A percentile compares a stretch with the other conserved stretches of the same genome.
Conservation (phyloP, 2,329 filamentous ascomycete genomes). For the Penicillium sp. region DNA sequence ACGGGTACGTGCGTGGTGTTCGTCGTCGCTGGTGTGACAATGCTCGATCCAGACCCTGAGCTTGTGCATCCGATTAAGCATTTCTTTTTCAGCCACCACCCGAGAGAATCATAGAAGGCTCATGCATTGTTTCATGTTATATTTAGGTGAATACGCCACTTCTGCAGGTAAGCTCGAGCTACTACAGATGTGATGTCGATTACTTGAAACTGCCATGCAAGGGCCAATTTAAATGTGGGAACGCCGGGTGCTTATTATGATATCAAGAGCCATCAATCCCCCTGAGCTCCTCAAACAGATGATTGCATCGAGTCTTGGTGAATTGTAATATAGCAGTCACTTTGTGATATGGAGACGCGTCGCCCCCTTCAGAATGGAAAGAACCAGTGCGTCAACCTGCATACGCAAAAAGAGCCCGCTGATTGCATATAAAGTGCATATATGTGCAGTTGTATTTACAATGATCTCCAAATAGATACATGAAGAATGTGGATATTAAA, state of each 20-base stretch:
- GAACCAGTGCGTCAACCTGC: not conserved
- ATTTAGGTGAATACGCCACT: not conserved
- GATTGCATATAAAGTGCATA: not conserved
- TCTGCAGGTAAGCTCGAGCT: not conserved
- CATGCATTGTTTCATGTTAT: not conserved
- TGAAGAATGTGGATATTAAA: not conserved
- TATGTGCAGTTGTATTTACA: not conserved
- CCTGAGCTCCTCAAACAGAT: not conserved
- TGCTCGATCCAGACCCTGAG: not conserved
- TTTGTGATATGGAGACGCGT: not conserved
- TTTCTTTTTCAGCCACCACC: not conserved
- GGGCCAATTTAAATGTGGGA: not conserved
- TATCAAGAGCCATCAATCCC: not conserved
- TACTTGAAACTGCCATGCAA: not conserved
- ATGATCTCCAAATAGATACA: not conserved
- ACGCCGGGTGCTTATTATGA: not conserved
- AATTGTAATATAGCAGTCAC: not conserved
- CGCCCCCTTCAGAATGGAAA: not conserved
- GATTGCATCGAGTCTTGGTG: not conserved
- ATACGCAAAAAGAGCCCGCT: not conserved
- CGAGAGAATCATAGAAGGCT: not conserved
- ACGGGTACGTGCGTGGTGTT: too few species aligned
- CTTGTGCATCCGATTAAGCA: not conserved
- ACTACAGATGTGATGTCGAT: not conserved
- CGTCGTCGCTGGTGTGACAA: not conserved